Conservation (phyloP, 176 grass and related monocot species). For the Oryza rufipogon region DNA sequence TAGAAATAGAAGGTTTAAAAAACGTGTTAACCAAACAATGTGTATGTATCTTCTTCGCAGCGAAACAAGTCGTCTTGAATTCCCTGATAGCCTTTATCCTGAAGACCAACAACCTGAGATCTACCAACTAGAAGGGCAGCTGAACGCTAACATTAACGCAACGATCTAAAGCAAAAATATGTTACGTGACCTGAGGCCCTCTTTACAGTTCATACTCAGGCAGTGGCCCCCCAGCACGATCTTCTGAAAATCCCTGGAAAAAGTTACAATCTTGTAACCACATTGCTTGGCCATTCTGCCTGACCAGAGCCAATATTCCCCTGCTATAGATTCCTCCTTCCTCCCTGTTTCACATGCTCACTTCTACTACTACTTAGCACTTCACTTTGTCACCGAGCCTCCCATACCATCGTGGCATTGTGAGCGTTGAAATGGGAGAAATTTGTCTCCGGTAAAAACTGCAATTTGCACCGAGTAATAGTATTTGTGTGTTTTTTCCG, state of each 20-base stretch:
- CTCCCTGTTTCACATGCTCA: constrained; percentile 26
- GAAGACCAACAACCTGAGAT: constrained; percentile 4
- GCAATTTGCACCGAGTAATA: neutral
- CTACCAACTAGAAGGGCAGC: neutral
- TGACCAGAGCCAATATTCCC: neutral
- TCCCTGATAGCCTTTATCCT: neutral
- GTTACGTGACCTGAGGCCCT: neutral
- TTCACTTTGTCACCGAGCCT: neutral
- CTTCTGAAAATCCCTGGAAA: neutral
- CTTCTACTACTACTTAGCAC: neutral
- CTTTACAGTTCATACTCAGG: constrained; percentile 32
- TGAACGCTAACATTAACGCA: constrained; percentile 32
- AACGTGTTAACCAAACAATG: no score
- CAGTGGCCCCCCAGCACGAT: neutral
- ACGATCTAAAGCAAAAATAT: neutral
- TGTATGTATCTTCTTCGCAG: neutral
- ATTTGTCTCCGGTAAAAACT: neutral
- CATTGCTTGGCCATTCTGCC: neutral
- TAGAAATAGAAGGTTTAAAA: no score
- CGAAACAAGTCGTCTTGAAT: neutral
- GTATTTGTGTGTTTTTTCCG: neutral
- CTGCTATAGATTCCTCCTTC: neutral
- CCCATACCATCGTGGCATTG: neutral
- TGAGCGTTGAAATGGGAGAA: neutral
- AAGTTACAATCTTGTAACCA: neutral